A percentile compares a stretch with the other conserved stretches of the same genome.
Evolutionary conservation across 164 flowering plant genomes (phyloP).

Genomic region (Macadamia tetraphylla): DNA sequence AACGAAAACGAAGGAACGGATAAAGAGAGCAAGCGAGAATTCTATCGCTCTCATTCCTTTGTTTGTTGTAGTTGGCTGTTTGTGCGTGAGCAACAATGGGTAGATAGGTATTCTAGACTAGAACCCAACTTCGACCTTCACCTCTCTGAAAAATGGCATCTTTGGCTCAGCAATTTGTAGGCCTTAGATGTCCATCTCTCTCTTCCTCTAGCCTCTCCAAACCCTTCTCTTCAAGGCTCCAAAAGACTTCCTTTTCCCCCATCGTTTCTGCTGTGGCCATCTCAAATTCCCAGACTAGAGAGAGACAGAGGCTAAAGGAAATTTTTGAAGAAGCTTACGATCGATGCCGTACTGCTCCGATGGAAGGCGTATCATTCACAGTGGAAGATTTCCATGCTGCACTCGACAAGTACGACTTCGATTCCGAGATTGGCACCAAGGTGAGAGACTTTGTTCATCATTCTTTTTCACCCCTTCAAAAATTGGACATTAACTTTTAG

Average conservation of each 20-base stretch:
- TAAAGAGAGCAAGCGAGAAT: too few species aligned
- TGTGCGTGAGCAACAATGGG: background rate
- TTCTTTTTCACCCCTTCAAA: background rate
- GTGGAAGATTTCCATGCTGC: conserved; percentile 62
- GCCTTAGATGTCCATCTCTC: conserved; percentile 57
- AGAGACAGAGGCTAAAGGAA: conserved; percentile 61
- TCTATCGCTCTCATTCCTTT: too few species aligned
- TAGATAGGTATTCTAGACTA: too few species aligned
- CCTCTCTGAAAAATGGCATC: conserved; percentile 45
- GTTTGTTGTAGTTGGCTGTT: too few species aligned
- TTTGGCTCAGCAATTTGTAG: conserved; percentile 65
- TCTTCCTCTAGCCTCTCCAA: conserved; percentile 37
- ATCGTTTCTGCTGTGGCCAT: conserved; percentile 43
- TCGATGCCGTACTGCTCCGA: conserved; percentile 75
- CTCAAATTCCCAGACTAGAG: conserved; percentile 60
- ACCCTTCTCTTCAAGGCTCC: conserved; percentile 20
- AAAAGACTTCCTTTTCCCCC: conserved; percentile 8
- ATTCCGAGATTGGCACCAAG: conserved; percentile 76
- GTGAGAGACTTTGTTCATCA: conserved; percentile 18
- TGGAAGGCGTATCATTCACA: conserved; percentile 72
- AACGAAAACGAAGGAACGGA: too few species aligned
- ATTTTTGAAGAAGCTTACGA: conserved; percentile 82
- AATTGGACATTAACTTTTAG: background rate
- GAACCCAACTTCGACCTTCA: background rate
- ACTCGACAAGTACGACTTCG: conserved; percentile 72